Evolutionary conservation across 1,284 basidiomycete species (phyloP), one percentile per base, ranked within the genome.

Genomic region (Boletus semigastroideus): DNA sequence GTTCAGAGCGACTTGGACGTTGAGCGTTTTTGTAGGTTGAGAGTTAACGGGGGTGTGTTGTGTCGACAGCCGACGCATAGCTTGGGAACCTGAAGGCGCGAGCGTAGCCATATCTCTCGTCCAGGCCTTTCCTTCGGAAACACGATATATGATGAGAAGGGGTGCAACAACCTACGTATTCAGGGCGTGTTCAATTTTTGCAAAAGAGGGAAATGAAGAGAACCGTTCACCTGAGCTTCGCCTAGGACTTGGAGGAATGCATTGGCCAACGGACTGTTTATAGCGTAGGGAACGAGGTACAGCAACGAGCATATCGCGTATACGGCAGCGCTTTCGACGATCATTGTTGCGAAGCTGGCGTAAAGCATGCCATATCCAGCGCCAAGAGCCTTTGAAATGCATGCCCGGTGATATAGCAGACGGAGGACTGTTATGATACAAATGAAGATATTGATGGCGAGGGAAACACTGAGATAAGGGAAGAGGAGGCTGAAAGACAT

Each of bases 91-190:
- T 0, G 53, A 47, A 11, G 46, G 44, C 0, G 30, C 34, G 37
- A 42, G 38, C 17, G 57, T 51, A 7, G 56, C 50, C 37, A 54
- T 36, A 1, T 66, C 56, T n/a, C 7, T 51, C 7, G 56, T 45
- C 65, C 68, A 67, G 4, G 65, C 67, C 40, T 67, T 70, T 17
- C 66, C 67, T 43, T 68, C 64, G 1, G 66, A 56, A 19, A 67
- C 60, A 31, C 69, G 69, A 38, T 70, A 66, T 41, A 67, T 67
- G 42, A 67, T 67, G 22, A 67, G 64, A 28, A 71, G 62, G 1
- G 66, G 64, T 10, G 69, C 66, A 12, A 70, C 55, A 19, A 64
- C 49, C 65, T 67, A 36, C 1, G n/a, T 14, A 49, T 42, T n/a
- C 14, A 30, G 30, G 44, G 34, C 3, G 14, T 10, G 0, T 19